Base-by-base conservation (phyloP, 192 early-diverging fungal genomes). In the Gamsiella multidivaricata region DNA sequence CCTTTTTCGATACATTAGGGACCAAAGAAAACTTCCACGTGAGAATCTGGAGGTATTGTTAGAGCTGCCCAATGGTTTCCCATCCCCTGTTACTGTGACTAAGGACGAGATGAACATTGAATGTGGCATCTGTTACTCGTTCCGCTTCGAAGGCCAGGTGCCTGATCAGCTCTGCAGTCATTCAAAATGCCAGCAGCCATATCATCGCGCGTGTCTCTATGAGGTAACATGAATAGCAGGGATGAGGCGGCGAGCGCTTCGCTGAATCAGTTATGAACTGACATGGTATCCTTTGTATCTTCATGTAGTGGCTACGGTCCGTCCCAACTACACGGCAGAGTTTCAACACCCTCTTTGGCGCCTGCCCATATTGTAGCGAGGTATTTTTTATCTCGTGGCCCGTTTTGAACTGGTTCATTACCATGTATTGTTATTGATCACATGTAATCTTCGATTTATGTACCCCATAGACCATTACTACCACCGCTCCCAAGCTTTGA, bases 101-200 rank as follows among this genome's bases (percentile, higher is more conserved):
- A 78, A 78, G 26, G 74, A 78, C n/a, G 65, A 68, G 14, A 62
- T 78, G 39, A 67, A 69, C 22, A 69, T 78, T 52, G 74, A 69
- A 29, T 78, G 74, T 32, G 74, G 74, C 0, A 78, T 78, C 46
- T 78, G 74, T 41, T 78, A 78, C 23, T 68, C 74, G 3, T 78
- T 64, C 33, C 65, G 74, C 0, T 78, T 33, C 26, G 74, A 78
- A 6, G 74, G 74, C 3, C 74, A 78, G 23, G 45, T 78, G 9
- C 74, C 74, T 11, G 66, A 78, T 45, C 74, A 78, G 25, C 47
- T 78, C 3, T 78, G 74, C 26, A 68, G 74, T 15, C 66, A 69
- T 20, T 14, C 25, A 0, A 78, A 78, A 49, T 78, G 74, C 23
- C 74, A 78, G 61, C 60, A 61, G 20, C 74, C 74, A 7, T 78